Evolutionary conservation across 192 early-diverging fungal species (phyloP).

Genomic region (Gryganskiella cystojenkinii): DNA sequence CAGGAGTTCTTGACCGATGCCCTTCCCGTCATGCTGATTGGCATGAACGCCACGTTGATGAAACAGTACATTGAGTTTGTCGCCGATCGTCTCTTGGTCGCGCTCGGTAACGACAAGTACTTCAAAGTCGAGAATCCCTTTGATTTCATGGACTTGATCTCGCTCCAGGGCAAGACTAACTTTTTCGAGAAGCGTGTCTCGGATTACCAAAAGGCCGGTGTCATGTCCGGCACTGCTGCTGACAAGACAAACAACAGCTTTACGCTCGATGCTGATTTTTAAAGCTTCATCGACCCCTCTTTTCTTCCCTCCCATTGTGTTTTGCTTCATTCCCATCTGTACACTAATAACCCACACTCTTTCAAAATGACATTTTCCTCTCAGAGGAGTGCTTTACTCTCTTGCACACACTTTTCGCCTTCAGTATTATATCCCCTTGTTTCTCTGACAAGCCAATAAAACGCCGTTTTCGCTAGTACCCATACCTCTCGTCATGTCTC

Average conservation of each 20-base stretch:
- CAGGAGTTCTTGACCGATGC: constrained; percentile 96
- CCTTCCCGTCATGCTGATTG: constrained; percentile 92
- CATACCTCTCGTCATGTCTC: too few species aligned
- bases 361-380: too few species aligned
- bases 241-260: constrained; percentile 76
- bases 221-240: constrained; percentile 68
- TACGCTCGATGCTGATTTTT: constrained; percentile 87
- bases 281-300: constrained; percentile 16
- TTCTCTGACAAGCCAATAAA: too few species aligned
- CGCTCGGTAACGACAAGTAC: constrained; percentile 86
- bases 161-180: constrained; percentile 98
- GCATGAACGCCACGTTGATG: constrained; percentile 97
- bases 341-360: too few species aligned
- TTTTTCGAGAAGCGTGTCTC: constrained; percentile 98
- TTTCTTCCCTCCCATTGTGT: not conserved
- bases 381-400: too few species aligned
- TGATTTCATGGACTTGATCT: constrained; percentile 99
- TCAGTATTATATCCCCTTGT: too few species aligned
- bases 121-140: constrained; percentile 94
- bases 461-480: too few species aligned
- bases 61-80: constrained; percentile 99
- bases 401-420: too few species aligned
- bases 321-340: not conserved
- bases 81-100: constrained; percentile 92
- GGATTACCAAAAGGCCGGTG: constrained; percentile 95